These are phyloP conservation scores for Prunus davidiana DNA, from an alignment of 306 rosid genomes.

Conservation along the genomic window DNA sequence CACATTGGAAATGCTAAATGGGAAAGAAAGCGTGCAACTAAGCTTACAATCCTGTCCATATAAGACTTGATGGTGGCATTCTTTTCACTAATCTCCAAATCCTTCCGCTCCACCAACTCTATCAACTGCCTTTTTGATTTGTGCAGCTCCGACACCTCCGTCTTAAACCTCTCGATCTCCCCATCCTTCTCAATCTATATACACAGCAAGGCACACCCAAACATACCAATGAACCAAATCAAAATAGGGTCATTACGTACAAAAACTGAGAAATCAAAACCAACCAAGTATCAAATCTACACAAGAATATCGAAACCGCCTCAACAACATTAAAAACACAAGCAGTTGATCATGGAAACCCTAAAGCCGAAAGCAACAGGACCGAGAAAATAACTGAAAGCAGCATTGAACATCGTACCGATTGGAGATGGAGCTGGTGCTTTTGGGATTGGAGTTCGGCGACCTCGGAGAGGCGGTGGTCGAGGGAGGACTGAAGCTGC, in stretches of 20 bases:
- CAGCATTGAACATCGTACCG: conserved; percentile 32
- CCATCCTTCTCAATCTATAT: conserved; percentile 81
- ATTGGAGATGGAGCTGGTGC: conserved; percentile 55
- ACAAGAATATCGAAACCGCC: neutral
- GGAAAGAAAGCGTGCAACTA: neutral
- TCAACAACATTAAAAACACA: neutral
- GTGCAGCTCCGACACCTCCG: conserved; percentile 71
- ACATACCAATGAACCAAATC: neutral
- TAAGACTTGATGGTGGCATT: conserved; percentile 67
- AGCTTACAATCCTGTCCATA: conserved; percentile 86
- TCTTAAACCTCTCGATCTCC: conserved; percentile 73
- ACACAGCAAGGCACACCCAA: neutral
- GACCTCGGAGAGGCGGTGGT: conserved; percentile 49
- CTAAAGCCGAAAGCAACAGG: neutral
- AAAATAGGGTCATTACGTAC: neutral
- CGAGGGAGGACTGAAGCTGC: conserved; percentile 70
- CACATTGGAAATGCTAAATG: neutral
- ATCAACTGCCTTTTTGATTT: conserved; percentile 84
- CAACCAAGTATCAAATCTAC: neutral
- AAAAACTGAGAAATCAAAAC: neutral
- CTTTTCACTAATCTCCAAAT: conserved; percentile 73
- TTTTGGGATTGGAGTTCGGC: conserved; percentile 54
- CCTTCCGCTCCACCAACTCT: conserved; percentile 65
- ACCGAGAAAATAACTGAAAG: neutral
- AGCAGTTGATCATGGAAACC: neutral